Percentiles rank a stretch among this genome's conserved stretches.
phyloP scores from a whole-genome alignment of 2,329 filamentous ascomycete genomes.

The Penicillium sp. region DNA sequence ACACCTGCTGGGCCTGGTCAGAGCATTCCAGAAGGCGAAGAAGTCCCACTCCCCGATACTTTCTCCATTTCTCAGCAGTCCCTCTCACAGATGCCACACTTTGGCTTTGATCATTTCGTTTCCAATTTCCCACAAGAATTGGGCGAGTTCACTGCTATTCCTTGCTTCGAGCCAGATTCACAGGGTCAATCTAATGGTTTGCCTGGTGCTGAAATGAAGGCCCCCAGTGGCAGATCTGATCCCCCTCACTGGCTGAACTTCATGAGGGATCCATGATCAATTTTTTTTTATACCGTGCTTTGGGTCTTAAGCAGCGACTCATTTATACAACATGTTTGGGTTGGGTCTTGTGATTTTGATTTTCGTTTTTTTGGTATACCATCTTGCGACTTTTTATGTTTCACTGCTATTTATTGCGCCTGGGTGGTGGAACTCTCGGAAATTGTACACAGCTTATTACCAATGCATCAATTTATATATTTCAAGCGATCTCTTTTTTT shows the following conservation, averaged over 20 bases:
- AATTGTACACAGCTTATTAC: neutral
- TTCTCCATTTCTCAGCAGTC: slow-evolving; percentile 31
- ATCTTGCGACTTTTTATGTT: slow-evolving; percentile 8
- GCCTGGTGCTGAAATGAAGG: slow-evolving; percentile 26
- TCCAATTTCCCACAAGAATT: slow-evolving; percentile 43
- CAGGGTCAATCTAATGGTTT: slow-evolving; percentile 20
- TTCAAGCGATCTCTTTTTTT: neutral
- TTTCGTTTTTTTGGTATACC: slow-evolving; percentile 19
- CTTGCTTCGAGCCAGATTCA: slow-evolving; percentile 38
- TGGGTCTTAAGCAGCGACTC: slow-evolving; percentile 2
- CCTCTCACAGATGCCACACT: slow-evolving; percentile 33
- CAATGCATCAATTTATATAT: neutral
- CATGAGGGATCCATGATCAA: slow-evolving; percentile 26
- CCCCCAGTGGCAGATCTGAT: slow-evolving; percentile 21
- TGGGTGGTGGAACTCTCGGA: neutral
- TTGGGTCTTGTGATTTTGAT: neutral
- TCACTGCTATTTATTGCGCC: neutral
- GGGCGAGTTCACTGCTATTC: slow-evolving; percentile 42
- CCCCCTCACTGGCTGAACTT: slow-evolving; percentile 37
- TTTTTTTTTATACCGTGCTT: neutral
- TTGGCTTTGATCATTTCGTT: slow-evolving; percentile 41
- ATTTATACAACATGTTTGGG: neutral
- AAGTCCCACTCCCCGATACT: slow-evolving; percentile 26
- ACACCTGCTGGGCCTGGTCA: slow-evolving; percentile 9
- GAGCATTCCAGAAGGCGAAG: slow-evolving; percentile 22